Base-by-base conservation (phyloP, 2,329 filamentous ascomycete genomes). In the Penicillium sp. region DNA sequence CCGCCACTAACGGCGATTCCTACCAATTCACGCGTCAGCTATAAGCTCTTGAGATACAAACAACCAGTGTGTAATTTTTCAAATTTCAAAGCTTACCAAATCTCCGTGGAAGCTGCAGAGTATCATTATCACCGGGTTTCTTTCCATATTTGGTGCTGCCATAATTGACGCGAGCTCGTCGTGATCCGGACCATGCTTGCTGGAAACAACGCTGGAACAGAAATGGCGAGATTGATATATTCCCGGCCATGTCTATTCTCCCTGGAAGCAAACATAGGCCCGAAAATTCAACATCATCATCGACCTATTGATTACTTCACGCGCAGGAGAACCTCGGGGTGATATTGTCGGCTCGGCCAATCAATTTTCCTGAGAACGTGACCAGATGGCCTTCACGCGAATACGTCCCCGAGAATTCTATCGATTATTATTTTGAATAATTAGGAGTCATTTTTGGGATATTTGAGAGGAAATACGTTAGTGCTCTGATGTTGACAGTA, bases 1-100 rank as follows among this genome's bases (percentile, higher is more conserved):
- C 94, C 94, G 25, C 94, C 94, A 70, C 93, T 97, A 60, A 97
- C 81, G 17, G 93, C 94, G 58, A 97, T 78, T 53, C 83, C 88
- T 90, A 61, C 21, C 45, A 25, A 41, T n/a, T 6, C 35, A n/a
- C 35, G 17, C 6, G 12, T 57, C 4, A 47, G 49, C 27, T 44
- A 59, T 58, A 47, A 59, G 39, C n/a, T n/a, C 15, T 21, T 7
- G 7, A 17, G 15, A 27, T 23, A 29, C 17, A 4, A 49, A 15
- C 15, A 12, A 21, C n/a, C 2, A 48, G 3, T 23, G 2, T 8
- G 10, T 23, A 39, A 31, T 19, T 8, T n/a, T 31, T 31, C 12
- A 54, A 21, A 10, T 25, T 25, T 59, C n/a, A 13, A 19, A 41
- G 54, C 66, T 56, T 63, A 73, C 72, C 72, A 23, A 74, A 47